phyloP scores from a whole-genome alignment of 2,329 filamentous ascomycete species.

The Arthrobotrys sinensis region DNA sequence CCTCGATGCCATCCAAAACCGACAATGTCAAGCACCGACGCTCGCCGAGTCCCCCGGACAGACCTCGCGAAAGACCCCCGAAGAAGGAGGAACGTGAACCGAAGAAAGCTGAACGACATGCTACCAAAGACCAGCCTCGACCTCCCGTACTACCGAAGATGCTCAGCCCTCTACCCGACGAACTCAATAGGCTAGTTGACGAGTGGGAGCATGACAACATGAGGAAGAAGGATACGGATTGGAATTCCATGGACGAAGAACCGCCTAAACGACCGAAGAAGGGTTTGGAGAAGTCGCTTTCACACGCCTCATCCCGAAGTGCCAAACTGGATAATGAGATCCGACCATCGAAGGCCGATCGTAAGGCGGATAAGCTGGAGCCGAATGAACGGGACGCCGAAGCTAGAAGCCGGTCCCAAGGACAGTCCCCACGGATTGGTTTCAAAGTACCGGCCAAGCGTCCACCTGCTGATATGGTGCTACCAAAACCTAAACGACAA shows the following conservation, averaged over 20 bases:
- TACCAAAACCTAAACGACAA: conserved; percentile 33
- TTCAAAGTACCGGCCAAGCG: conserved; percentile 57
- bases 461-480: conserved; percentile 35
- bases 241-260: conserved; percentile 44
- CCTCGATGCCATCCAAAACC: conserved; percentile 25
- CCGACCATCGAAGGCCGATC: conserved; percentile 33
- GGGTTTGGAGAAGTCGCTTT: conserved; percentile 16
- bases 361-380: conserved; percentile 35
- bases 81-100: conserved; percentile 45
- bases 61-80: conserved; percentile 19
- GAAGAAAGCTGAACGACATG: conserved; percentile 32
- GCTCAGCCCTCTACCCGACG: conserved; percentile 54
- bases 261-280: conserved; percentile 26
- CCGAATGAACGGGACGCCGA: conserved; percentile 25
- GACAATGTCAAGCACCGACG: conserved; percentile 44
- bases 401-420: conserved; percentile 21
- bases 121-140: conserved; percentile 23
- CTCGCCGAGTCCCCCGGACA: conserved; percentile 42
- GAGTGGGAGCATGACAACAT: conserved; percentile 44
- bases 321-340: conserved; percentile 24
- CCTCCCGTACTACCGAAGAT: conserved; percentile 39
- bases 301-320: conserved; percentile 12
- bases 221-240: conserved; percentile 37
- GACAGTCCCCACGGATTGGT: conserved; percentile 42
- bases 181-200: conserved; percentile 51